phyloP scores from a whole-genome alignment of 768 basidiomycete genomes.

The Cyclocybe aegerita region DNA sequence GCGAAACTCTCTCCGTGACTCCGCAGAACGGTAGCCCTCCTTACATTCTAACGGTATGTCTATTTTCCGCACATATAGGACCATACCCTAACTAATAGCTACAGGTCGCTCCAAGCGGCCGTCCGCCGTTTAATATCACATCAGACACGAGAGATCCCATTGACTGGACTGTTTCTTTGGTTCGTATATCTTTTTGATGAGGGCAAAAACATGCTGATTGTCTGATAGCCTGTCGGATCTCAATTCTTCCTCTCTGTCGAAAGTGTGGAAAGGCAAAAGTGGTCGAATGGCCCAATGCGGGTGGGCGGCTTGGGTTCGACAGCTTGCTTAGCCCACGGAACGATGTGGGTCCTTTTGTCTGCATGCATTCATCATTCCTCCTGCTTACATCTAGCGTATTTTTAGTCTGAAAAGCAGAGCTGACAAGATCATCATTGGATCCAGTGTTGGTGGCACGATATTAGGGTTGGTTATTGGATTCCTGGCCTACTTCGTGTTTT shows the following conservation, averaged over 20 bases:
- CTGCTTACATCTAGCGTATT: not conserved
- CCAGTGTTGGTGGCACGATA: slow-evolving; percentile 14
- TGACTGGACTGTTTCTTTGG: slow-evolving; percentile 40
- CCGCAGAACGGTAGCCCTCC: slow-evolving; percentile 46
- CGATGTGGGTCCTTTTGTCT: slow-evolving; percentile 24
- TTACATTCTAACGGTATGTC: slow-evolving; percentile 42
- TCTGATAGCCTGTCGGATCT: slow-evolving; percentile 37
- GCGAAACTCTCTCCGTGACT: slow-evolving; percentile 43
- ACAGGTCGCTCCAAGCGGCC: slow-evolving; percentile 49
- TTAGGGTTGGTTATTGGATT: slow-evolving; percentile 13
- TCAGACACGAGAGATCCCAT: slow-evolving; percentile 34
- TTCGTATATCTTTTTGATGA: slow-evolving; percentile 10
- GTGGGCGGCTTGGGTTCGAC: slow-evolving; percentile 38
- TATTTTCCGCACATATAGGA: not conserved
- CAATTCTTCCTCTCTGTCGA: slow-evolving; percentile 49
- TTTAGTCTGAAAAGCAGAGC: slow-evolving; percentile 11
- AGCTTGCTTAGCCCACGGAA: slow-evolving; percentile 38
- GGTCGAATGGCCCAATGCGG: slow-evolving; percentile 51
- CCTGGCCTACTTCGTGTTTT: slow-evolving; percentile 10
- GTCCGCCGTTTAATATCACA: slow-evolving; percentile 53
- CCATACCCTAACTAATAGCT: not conserved
- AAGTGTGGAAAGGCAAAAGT: slow-evolving; percentile 44
- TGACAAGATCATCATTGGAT: slow-evolving; percentile 11
- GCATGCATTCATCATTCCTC: not conserved
- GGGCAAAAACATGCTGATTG: not conserved